Percentiles rank a stretch among this genome's conserved stretches.
Conservation (phyloP, 1,284 basidiomycete species). For the Ceratobasidium sp. region DNA sequence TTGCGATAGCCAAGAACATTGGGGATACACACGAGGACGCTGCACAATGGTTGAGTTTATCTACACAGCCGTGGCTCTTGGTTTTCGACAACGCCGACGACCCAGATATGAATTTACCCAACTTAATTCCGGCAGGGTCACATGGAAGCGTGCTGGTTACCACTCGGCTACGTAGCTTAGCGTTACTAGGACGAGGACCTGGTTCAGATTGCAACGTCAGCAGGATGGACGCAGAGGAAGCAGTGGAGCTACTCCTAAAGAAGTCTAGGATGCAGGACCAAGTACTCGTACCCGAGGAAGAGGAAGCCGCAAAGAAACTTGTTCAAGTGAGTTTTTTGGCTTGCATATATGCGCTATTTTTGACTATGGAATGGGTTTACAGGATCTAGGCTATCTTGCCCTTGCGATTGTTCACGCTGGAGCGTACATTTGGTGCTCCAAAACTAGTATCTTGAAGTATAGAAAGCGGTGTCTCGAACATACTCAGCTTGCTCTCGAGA, state of each 20-base stretch:
- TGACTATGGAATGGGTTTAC: neutral
- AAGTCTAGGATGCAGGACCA: neutral
- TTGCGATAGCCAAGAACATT: neutral
- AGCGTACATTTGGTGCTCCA: conserved; percentile 18
- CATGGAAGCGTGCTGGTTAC: conserved; percentile 28
- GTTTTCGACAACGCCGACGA: conserved; percentile 44
- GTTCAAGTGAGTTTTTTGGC: conserved; percentile 14
- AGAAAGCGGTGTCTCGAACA: neutral
- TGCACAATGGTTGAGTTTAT: neutral
- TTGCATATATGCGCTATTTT: too few species aligned
- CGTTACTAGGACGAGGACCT: too few species aligned
- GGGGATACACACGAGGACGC: conserved; percentile 27
- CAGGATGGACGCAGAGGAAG: conserved; percentile 11
- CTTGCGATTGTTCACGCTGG: conserved; percentile 38
- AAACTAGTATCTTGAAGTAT: conserved; percentile 2
- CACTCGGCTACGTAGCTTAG: conserved; percentile 11
- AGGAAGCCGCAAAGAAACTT: neutral
- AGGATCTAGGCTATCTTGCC: conserved; percentile 10
- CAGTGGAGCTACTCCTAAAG: neutral
- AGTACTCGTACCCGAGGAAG: neutral
- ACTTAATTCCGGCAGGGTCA: conserved; percentile 15
- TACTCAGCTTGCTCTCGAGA: conserved; percentile 2
- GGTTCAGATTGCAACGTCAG: too few species aligned
- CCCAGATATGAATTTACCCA: neutral
- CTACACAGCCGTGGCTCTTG: neutral